phyloP scores from a whole-genome alignment of 2,329 filamentous ascomycete species.

The Conoideocrella luteorostrata region DNA sequence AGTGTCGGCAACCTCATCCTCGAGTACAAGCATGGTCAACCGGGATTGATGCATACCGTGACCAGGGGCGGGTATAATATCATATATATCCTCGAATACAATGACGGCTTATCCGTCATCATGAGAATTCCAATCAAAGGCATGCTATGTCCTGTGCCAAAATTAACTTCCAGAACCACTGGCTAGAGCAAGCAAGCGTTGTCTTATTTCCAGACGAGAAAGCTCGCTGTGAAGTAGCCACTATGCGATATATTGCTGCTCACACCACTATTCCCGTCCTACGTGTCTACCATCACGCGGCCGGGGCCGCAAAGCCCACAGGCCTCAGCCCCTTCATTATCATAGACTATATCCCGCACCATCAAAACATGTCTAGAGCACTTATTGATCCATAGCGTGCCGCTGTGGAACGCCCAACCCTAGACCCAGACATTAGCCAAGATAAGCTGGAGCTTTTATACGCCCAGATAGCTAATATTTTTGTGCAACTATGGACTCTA shows the following conservation, averaged over 20 bases:
- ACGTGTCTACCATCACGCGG: slow-evolving; percentile 23
- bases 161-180: too few species aligned
- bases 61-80: slow-evolving; percentile 1
- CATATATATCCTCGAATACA: slow-evolving; percentile 2
- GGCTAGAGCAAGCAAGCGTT: too few species aligned
- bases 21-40: slow-evolving; percentile 14
- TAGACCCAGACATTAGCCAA: slow-evolving; percentile 28
- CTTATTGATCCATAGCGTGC: slow-evolving; percentile 21
- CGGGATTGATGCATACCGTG: slow-evolving; percentile 12
- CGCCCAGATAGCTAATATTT: slow-evolving; percentile 32
- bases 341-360: slow-evolving; percentile 28
- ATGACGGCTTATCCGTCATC: background rate
- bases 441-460: slow-evolving; percentile 28
- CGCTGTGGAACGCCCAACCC: slow-evolving; percentile 19
- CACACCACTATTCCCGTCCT: slow-evolving; percentile 30
- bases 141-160: background rate
- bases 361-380: slow-evolving; percentile 19
- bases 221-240: slow-evolving; percentile 26
- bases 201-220: slow-evolving; percentile 33
- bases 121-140: slow-evolving; percentile 1
- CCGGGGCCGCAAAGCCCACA: slow-evolving; percentile 22
- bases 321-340: slow-evolving; percentile 31
- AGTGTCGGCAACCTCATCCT: slow-evolving; percentile 14
- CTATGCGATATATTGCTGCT: slow-evolving; percentile 24
- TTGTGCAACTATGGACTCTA: slow-evolving; percentile 32